These are phyloP conservation scores for Boeremia exigua DNA, from an alignment of 2,329 filamentous ascomycete genomes.

Conservation along the genomic window DNA sequence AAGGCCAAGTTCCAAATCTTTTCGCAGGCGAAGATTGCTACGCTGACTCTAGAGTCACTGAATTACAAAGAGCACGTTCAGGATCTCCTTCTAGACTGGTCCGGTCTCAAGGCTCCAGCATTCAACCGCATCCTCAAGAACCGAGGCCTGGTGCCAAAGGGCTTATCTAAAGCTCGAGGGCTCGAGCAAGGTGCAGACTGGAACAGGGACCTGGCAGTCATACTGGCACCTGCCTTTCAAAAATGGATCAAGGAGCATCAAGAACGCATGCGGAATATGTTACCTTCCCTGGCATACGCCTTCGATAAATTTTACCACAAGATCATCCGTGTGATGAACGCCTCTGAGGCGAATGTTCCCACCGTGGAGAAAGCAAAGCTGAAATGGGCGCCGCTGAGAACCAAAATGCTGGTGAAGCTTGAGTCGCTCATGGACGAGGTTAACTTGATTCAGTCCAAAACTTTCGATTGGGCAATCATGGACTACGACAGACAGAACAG, in stretches of 20 bases:
- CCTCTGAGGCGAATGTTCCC: constrained; percentile 21
- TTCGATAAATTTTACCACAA: neutral
- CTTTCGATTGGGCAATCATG: constrained; percentile 15
- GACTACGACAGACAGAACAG: constrained; percentile 19
- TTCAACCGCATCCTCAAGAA: constrained; percentile 25
- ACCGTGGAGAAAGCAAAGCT: constrained; percentile 27
- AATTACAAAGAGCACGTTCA: too few relatives aligned
- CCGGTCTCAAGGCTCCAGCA: constrained; percentile 10
- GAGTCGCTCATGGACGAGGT: too few relatives aligned
- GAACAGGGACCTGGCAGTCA: constrained; percentile 24
- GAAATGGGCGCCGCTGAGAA: too few relatives aligned
- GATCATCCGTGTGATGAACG: constrained; percentile 6
- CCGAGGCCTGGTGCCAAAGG: constrained; percentile 17
- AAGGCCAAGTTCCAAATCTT: too few relatives aligned
- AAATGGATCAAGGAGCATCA: constrained; percentile 24
- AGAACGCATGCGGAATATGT: too few relatives aligned
- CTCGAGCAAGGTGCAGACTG: constrained; percentile 24
- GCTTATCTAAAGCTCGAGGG: constrained; percentile 25
- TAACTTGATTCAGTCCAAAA: too few relatives aligned
- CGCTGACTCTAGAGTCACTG: too few relatives aligned
- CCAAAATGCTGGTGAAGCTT: too few relatives aligned
- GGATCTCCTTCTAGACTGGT: too few relatives aligned
- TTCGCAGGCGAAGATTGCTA: too few relatives aligned
- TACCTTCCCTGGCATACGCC: neutral
- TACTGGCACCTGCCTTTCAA: constrained; percentile 18